These are phyloP conservation scores for Elongisporangium undulatum DNA, from an alignment of 352 stramenopile species.

Conservation along the genomic window DNA sequence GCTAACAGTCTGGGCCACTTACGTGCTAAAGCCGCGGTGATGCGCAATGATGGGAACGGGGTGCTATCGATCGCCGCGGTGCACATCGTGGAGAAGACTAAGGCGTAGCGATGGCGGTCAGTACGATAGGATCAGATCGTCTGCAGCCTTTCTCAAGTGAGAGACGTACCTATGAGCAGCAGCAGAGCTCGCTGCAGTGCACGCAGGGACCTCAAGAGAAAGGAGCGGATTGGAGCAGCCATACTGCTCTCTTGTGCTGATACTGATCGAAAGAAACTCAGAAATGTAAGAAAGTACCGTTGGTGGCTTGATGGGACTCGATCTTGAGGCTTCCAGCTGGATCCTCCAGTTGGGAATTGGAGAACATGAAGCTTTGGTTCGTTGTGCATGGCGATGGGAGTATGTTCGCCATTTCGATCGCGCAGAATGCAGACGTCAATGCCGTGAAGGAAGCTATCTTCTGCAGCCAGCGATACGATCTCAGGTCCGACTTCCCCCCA, in stretches of 20 bases:
- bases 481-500: background rate
- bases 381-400: constrained; percentile 1
- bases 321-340: background rate
- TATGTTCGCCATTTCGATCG: constrained; percentile 1
- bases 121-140: too few relatives aligned
- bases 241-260: background rate
- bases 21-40: background rate
- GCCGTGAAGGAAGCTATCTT: constrained; percentile 5
- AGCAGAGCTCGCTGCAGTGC: background rate
- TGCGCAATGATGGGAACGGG: background rate
- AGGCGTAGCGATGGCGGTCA: too few relatives aligned
- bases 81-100: background rate
- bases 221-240: background rate
- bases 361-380: constrained; percentile 3
- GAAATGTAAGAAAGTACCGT: too few relatives aligned
- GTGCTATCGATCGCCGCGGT: background rate
- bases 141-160: too few relatives aligned
- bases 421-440: constrained; percentile 3
- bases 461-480: background rate
- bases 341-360: too few relatives aligned
- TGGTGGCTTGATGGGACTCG: background rate
- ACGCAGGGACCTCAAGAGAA: background rate
- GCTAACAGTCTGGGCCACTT: background rate
- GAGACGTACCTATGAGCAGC: background rate
- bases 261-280: too few relatives aligned